A percentile compares a stretch with the other conserved stretches of the same genome.
phyloP scores from a whole-genome alignment of 805 yeast genomes.

The Metahyphopichia silvanorum region DNA sequence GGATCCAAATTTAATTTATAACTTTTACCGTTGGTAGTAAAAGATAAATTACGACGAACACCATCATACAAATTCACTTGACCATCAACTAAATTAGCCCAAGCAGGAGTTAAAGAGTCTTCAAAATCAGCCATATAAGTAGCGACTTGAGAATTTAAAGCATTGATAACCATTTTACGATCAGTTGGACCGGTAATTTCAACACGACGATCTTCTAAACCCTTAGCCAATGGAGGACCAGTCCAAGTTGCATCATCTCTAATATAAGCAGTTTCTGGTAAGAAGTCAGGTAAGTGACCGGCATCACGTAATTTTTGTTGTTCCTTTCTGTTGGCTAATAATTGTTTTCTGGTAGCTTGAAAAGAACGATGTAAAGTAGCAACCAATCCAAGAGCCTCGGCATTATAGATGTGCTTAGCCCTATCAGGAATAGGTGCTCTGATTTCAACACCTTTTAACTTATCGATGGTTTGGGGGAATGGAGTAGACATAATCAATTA shows the following conservation, averaged over 20 bases:
- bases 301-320: conserved; percentile 61
- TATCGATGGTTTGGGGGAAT: conserved; percentile 42
- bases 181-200: conserved; percentile 88
- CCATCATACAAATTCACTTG: conserved; percentile 79
- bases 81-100: conserved; percentile 77
- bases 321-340: conserved; percentile 58
- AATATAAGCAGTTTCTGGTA: conserved; percentile 65
- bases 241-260: conserved; percentile 74
- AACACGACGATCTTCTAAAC: conserved; percentile 69
- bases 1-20: conserved; percentile 43
- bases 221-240: conserved; percentile 71
- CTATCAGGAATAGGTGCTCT: conserved; percentile 48
- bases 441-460: conserved; percentile 50
- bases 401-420: conserved; percentile 53
- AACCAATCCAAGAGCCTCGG: conserved; percentile 65
- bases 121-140: conserved; percentile 88
- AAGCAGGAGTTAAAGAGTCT: conserved; percentile 81
- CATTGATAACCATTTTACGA: conserved; percentile 80
- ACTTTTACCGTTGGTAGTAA: conserved; percentile 40
- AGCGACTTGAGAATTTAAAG: conserved; percentile 72
- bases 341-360: conserved; percentile 55
- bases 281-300: conserved; percentile 60
- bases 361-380: conserved; percentile 73
- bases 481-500: conserved; percentile 33
- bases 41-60: conserved; percentile 58